Evolutionary conservation across 2,329 filamentous ascomycete genomes (phyloP).

Genomic region (Capronia coronata): DNA sequence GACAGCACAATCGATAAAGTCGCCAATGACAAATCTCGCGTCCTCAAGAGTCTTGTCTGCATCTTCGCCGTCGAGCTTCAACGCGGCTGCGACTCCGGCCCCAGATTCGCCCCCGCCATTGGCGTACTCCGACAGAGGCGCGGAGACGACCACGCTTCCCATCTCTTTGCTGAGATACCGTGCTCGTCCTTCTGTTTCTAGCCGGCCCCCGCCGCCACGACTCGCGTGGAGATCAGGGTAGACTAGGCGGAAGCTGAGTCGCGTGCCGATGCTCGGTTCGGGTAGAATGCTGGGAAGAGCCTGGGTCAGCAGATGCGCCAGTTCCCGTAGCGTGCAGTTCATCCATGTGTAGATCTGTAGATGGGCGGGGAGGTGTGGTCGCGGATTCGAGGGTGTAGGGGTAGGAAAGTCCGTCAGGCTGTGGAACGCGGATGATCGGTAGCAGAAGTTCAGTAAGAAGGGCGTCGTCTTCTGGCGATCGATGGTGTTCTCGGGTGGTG

Average conservation of each 20-base stretch:
- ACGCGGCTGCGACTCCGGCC: conserved; percentile 11
- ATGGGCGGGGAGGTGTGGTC: conserved; percentile 55
- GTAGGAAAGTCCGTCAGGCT: conserved; percentile 40
- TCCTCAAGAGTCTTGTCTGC: conserved; percentile 69
- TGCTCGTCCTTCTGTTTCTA: conserved; percentile 38
- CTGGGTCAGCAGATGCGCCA: conserved; percentile 68
- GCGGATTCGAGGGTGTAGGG: conserved; percentile 48
- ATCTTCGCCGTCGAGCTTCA: conserved; percentile 48
- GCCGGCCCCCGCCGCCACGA: conserved; percentile 28
- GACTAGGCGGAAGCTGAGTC: conserved; percentile 79
- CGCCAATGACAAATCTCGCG: conserved; percentile 76
- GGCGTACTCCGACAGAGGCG: conserved; percentile 38
- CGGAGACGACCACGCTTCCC: conserved; percentile 67
- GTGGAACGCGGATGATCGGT: conserved; percentile 66
- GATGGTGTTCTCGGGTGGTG: conserved; percentile 33
- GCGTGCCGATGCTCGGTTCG: conserved; percentile 62
- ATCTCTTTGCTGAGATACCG: conserved; percentile 74
- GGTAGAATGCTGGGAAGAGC: conserved; percentile 65
- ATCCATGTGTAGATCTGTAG: conserved; percentile 83
- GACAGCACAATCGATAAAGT: conserved; percentile 79
- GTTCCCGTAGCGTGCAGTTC: conserved; percentile 71
- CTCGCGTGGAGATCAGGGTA: conserved; percentile 63
- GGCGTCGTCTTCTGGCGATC: conserved; percentile 68
- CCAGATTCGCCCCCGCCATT: conserved; percentile 40
- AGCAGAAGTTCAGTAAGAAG: conserved; percentile 81